phyloP scores from a whole-genome alignment of 331 rosid species.

The Arachis monticola region DNA sequence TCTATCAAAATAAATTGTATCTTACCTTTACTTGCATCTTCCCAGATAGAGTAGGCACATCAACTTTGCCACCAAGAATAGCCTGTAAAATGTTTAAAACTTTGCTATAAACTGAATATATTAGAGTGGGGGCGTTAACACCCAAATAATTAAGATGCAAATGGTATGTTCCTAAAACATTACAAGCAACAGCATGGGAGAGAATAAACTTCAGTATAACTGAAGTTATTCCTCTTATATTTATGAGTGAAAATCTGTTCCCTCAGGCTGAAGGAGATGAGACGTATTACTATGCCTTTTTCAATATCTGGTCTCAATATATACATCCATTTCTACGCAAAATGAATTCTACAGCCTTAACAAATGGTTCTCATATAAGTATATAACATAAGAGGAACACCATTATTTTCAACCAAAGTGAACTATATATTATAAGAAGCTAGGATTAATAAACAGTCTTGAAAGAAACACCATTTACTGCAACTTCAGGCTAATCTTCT shows the following conservation, averaged over 20 bases:
- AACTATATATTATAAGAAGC: slow-evolving; percentile 3
- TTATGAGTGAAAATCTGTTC: slow-evolving; percentile 12
- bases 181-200: slow-evolving; percentile 17
- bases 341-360: slow-evolving; percentile 10
- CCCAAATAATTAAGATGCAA: slow-evolving; percentile 25
- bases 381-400: slow-evolving; percentile 13
- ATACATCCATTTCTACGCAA: slow-evolving; percentile 2
- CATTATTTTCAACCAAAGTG: slow-evolving; percentile 1
- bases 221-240: slow-evolving; percentile 15
- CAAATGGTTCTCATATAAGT: not conserved
- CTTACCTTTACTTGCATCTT: slow-evolving; percentile 68
- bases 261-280: slow-evolving; percentile 20
- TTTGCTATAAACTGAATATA: slow-evolving; percentile 23
- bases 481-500: slow-evolving; percentile 30
- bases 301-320: slow-evolving; percentile 6
- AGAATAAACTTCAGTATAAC: slow-evolving; percentile 27
- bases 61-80: slow-evolving; percentile 91
- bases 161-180: slow-evolving; percentile 9
- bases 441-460: slow-evolving; percentile 7
- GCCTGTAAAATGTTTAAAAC: slow-evolving; percentile 64
- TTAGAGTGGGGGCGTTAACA: slow-evolving; percentile 4
- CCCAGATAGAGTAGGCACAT: slow-evolving; percentile 88
- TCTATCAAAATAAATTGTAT: slow-evolving; percentile 28
- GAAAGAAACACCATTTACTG: not conserved
- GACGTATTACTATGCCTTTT: slow-evolving; percentile 16